Conservation (phyloP, 352 stramenopile genomes). For the Saprolegnia parasitica region DNA sequence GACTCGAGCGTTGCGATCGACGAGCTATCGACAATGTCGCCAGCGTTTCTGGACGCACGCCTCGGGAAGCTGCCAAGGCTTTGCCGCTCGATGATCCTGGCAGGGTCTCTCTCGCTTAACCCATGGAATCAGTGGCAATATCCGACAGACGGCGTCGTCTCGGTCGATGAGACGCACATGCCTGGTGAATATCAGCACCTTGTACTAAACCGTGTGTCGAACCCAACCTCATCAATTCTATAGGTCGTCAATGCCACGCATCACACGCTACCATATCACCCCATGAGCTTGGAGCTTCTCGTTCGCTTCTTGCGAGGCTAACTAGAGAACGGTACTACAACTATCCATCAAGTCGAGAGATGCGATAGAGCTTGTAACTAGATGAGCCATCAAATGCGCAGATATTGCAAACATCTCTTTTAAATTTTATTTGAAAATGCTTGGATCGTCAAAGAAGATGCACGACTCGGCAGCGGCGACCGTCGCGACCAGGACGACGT, state of each 20-base stretch:
- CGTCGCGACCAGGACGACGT: slow-evolving; percentile 19
- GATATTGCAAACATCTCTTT: neutral
- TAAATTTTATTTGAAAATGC: neutral
- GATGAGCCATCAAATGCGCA: too few relatives aligned
- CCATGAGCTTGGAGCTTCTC: slow-evolving; percentile 43
- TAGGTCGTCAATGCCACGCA: slow-evolving; percentile 52
- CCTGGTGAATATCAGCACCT: slow-evolving; percentile 66
- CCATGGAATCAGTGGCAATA: slow-evolving; percentile 72
- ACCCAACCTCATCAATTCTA: neutral
- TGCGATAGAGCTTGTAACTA: too few relatives aligned
- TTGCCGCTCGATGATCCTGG: slow-evolving; percentile 57
- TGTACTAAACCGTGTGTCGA: slow-evolving; percentile 30
- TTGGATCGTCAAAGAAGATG: slow-evolving; percentile 21
- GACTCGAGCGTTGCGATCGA: slow-evolving; percentile 42
- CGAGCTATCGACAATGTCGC: slow-evolving; percentile 45
- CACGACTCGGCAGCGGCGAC: slow-evolving; percentile 7
- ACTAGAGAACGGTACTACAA: neutral
- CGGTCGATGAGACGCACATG: slow-evolving; percentile 56
- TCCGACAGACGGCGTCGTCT: slow-evolving; percentile 61
- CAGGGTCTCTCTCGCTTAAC: slow-evolving; percentile 62
- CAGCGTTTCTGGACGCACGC: slow-evolving; percentile 43
- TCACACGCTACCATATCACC: slow-evolving; percentile 56
- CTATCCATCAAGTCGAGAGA: too few relatives aligned
- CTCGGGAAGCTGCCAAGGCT: slow-evolving; percentile 60
- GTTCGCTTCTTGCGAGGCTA: slow-evolving; percentile 41